These are phyloP conservation scores for Dryas drummondii DNA, from an alignment of 306 rosid genomes.

Conservation along the genomic window DNA sequence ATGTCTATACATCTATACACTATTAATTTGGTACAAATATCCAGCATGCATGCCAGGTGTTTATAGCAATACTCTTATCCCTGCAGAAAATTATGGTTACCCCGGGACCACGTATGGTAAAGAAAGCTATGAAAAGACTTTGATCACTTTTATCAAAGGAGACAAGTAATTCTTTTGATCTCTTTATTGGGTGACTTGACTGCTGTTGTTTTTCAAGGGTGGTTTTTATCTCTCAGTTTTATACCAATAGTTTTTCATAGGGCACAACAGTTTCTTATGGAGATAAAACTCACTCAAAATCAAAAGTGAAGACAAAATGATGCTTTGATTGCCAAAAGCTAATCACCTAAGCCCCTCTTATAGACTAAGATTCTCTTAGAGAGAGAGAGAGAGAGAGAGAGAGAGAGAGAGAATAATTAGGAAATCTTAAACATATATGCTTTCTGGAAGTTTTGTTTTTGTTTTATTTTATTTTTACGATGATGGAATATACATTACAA, in stretches of 20 bases:
- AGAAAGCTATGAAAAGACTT: conserved; percentile 4
- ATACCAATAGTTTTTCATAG: neutral
- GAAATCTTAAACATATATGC: conserved; percentile 18
- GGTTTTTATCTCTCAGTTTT: neutral
- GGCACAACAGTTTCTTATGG: conserved; percentile 18
- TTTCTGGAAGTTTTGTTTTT: conserved; percentile 8
- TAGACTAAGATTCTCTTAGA: neutral
- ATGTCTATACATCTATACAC: too few species aligned
- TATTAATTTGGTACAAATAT: neutral
- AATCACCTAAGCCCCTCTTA: conserved; percentile 10
- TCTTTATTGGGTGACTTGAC: conserved; percentile 24
- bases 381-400: conserved; percentile 7
- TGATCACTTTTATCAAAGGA: conserved; percentile 20
- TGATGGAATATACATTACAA: conserved; percentile 16
- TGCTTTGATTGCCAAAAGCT: conserved; percentile 21
- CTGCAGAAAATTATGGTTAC: neutral
- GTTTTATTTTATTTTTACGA: neutral
- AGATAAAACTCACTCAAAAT: conserved; percentile 21
- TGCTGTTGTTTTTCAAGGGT: conserved; percentile 18
- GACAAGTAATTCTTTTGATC: conserved; percentile 19
- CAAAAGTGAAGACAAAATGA: conserved; percentile 28
- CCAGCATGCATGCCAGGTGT: neutral
- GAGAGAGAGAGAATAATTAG: neutral
- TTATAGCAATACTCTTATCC: neutral
- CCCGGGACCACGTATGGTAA: conserved; percentile 2